Conservation (phyloP, 306 rosid genomes). For the Castanea sativa region DNA sequence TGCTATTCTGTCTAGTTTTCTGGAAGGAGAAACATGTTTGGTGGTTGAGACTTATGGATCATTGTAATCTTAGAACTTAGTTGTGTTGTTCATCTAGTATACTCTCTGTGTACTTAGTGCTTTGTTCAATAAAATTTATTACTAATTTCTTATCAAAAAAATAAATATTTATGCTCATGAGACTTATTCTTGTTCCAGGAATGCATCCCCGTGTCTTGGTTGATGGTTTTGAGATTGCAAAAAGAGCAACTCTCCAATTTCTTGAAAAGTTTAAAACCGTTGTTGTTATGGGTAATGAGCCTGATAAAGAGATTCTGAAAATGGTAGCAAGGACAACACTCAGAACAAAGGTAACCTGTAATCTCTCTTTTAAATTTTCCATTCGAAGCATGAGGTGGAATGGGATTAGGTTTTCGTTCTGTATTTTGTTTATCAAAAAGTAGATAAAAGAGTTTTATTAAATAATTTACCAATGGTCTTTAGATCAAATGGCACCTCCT, state of each 20-base stretch:
- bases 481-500: not conserved
- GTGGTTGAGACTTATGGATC: not conserved
- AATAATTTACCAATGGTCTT: not conserved
- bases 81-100: too few species aligned
- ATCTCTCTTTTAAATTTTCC: not conserved
- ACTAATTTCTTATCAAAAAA: too few species aligned
- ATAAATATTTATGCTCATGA: not conserved
- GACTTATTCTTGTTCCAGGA: conserved; percentile 45
- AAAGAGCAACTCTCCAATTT: conserved; percentile 83
- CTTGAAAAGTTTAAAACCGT: conserved; percentile 85
- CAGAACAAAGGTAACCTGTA: conserved; percentile 73
- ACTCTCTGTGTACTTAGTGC: too few species aligned
- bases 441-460: too few species aligned
- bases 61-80: too few species aligned
- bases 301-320: conserved; percentile 84
- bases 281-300: conserved; percentile 84
- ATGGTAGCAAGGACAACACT: conserved; percentile 95
- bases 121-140: too few species aligned
- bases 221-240: conserved; percentile 98
- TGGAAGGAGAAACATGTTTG: not conserved
- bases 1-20: not conserved
- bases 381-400: not conserved
- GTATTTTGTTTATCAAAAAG: too few species aligned
- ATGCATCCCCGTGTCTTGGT: conserved; percentile 98
- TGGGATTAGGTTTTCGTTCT: not conserved